Conservation (phyloP, 139 green algal species). For the Ostreobium quekettii region DNA sequence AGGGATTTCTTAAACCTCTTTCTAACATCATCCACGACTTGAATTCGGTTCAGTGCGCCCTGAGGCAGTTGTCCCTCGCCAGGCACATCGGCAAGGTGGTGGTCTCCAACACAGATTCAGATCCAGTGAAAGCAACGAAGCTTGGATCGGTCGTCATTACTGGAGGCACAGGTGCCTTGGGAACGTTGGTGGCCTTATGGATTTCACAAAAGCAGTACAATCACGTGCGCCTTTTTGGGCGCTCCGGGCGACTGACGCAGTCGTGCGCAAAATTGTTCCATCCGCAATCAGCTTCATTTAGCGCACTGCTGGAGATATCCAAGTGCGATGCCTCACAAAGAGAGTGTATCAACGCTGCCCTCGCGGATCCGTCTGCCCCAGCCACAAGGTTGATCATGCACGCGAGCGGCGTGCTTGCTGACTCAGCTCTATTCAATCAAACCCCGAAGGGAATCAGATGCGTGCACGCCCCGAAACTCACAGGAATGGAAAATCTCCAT, state of each 20-base stretch:
- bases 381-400: conserved; percentile 28
- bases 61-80: conserved; percentile 51
- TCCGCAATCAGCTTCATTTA: conserved; percentile 15
- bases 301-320: not conserved
- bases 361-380: not conserved
- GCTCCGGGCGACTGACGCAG: conserved; percentile 1
- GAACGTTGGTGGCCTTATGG: conserved; percentile 39
- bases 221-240: not conserved
- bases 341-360: not conserved
- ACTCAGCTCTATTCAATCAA: conserved; percentile 37
- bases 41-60: conserved; percentile 25
- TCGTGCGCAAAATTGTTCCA: not conserved
- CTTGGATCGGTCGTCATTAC: conserved; percentile 34
- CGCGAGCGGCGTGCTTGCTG: conserved; percentile 45
- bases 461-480: conserved; percentile 51
- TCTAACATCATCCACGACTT: conserved; percentile 29
- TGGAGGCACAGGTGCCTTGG: conserved; percentile 45
- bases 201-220: conserved; percentile 19
- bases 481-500: conserved; percentile 8
- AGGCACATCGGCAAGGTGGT: conserved; percentile 68
- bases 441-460: conserved; percentile 18
- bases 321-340: not conserved
- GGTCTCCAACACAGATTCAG: conserved; percentile 20
- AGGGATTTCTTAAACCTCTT: conserved; percentile 32
- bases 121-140: not conserved